These are phyloP conservation scores for Ganoderma resinaceum DNA, from an alignment of 1,284 basidiomycete species.

Conservation along the genomic window DNA sequence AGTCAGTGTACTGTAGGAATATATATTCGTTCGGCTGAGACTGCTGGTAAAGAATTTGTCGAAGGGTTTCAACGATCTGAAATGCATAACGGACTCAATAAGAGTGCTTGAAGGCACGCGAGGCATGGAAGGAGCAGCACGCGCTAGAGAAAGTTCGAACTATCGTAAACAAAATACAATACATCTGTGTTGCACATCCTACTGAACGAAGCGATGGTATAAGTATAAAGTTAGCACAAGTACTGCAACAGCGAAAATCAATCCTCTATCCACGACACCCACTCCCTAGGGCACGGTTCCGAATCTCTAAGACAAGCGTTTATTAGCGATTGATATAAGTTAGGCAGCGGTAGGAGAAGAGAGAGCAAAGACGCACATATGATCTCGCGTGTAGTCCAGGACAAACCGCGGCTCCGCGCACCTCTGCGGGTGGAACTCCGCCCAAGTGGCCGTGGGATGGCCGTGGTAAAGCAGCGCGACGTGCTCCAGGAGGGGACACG, in stretches of 20 bases:
- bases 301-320: background rate
- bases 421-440: background rate
- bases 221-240: background rate
- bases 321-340: background rate
- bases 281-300: background rate
- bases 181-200: background rate
- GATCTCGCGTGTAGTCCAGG: background rate
- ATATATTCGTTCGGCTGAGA: no score
- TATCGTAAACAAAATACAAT: background rate
- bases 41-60: no score
- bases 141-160: background rate
- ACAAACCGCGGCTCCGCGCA: background rate
- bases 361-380: background rate
- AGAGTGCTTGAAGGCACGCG: no score
- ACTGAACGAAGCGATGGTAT: background rate
- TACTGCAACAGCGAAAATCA: background rate
- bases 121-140: no score
- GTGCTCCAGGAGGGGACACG: background rate
- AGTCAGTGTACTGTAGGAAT: background rate
- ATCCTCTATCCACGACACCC: background rate
- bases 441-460: background rate
- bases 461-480: conserved; percentile 1
- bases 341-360: background rate
- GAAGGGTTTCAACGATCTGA: no score
- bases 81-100: no score